phyloP scores from a whole-genome alignment of 306 rosid genomes.

The Vachellia collinsii region DNA sequence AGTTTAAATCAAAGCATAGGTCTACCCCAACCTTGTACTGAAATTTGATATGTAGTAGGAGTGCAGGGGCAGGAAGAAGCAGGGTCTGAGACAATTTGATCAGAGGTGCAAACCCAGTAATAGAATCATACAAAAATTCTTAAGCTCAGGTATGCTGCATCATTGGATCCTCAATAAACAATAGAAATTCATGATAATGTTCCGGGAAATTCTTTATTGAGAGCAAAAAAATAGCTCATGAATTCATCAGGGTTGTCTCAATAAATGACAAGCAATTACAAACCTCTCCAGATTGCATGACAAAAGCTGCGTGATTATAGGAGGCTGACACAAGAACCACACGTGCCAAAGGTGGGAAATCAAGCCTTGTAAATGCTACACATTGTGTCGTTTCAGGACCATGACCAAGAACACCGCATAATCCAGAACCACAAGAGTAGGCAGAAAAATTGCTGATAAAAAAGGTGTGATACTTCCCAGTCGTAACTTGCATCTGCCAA shows the following conservation, averaged over 20 bases:
- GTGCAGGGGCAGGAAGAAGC: not conserved
- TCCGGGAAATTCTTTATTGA: not conserved
- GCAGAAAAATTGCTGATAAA: conserved; percentile 75
- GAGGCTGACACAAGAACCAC: conserved; percentile 89
- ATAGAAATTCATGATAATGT: conserved; percentile 9
- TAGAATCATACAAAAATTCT: not conserved
- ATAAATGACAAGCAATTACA: conserved; percentile 33
- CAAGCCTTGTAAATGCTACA: conserved; percentile 69
- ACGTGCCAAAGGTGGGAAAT: conserved; percentile 60
- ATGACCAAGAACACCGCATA: conserved; percentile 94
- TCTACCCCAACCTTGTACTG: not conserved
- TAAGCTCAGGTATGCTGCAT: conserved; percentile 7
- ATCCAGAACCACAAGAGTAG: conserved; percentile 86
- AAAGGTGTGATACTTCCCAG: conserved; percentile 87
- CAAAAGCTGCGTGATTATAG: conserved; percentile 86
- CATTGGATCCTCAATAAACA: not conserved
- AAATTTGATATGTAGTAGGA: not conserved
- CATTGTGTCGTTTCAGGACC: conserved; percentile 82
- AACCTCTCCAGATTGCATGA: conserved; percentile 88
- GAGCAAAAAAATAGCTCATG: conserved; percentile 11
- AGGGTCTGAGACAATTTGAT: not conserved
- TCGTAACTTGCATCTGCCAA: conserved; percentile 88
- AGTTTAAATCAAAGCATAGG: not conserved
- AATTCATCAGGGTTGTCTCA: conserved; percentile 9
- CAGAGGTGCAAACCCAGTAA: conserved; percentile 20